Conservation (phyloP, 345 rosid species). For the Luvunga scandens region DNA sequence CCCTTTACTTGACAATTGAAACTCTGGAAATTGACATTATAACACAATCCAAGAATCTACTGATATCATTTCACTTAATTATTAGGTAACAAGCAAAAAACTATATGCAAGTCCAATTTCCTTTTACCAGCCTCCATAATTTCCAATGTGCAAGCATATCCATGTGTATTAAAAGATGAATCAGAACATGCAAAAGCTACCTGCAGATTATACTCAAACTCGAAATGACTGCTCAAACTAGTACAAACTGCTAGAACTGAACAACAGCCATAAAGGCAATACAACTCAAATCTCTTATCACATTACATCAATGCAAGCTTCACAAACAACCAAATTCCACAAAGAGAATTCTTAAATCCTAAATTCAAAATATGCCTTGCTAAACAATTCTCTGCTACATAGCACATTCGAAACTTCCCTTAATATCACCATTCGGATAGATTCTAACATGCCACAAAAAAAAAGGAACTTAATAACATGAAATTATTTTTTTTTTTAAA, state of each 20-base stretch:
- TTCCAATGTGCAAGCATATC: not conserved
- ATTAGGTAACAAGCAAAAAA: not conserved
- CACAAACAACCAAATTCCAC: not conserved
- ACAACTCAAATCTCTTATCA: not conserved
- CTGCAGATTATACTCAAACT: not conserved
- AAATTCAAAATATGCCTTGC: not conserved
- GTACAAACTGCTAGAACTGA: not conserved
- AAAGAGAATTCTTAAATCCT: not conserved
- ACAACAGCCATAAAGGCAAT: not conserved
- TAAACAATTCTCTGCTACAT: not conserved
- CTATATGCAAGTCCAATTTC: not conserved
- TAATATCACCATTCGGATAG: conserved; percentile 6
- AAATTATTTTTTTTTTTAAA: not conserved
- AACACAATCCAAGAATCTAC: not conserved
- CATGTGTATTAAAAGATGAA: not conserved
- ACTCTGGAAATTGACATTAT: not conserved
- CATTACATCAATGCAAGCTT: not conserved
- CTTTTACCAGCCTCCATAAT: not conserved
- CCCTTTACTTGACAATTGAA: not conserved
- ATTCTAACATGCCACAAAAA: not conserved
- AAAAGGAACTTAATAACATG: not conserved
- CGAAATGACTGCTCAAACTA: not conserved
- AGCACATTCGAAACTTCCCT: not conserved
- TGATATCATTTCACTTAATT: not conserved
- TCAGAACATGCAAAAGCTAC: not conserved